Evolutionary conservation across 2,329 filamentous ascomycete genomes (phyloP).

Genomic region (Penicillium sp.): DNA sequence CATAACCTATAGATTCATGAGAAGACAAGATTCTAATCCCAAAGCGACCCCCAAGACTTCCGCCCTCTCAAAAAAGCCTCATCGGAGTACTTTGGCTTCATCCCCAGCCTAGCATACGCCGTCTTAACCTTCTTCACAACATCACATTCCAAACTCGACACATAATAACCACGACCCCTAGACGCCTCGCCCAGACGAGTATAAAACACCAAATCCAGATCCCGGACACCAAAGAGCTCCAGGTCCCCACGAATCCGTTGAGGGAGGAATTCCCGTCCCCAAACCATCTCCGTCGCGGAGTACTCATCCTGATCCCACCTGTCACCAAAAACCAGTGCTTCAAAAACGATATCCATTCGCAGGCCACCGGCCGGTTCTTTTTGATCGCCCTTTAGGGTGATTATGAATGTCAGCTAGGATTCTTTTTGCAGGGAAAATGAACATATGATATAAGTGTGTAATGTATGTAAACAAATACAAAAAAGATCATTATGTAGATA

Average conservation of each 20-base stretch:
- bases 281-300: neutral
- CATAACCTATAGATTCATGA: neutral
- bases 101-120: neutral
- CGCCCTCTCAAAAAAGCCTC: neutral
- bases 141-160: neutral
- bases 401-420: neutral
- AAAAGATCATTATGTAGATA: neutral
- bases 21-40: neutral
- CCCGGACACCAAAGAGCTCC: neutral
- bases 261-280: neutral
- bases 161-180: neutral
- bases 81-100: neutral
- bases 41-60: constrained; percentile 2
- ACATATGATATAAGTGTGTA: neutral
- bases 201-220: neutral
- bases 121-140: neutral
- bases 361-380: neutral
- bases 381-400: neutral
- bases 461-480: too few species aligned
- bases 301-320: neutral
- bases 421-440: neutral
- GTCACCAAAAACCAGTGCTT: neutral
- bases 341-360: constrained; percentile 3
- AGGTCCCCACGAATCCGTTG: neutral
- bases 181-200: neutral